These are phyloP conservation scores for Rhynchospora pubera DNA, from an alignment of 176 grass and related monocot genomes.

Conservation along the genomic window DNA sequence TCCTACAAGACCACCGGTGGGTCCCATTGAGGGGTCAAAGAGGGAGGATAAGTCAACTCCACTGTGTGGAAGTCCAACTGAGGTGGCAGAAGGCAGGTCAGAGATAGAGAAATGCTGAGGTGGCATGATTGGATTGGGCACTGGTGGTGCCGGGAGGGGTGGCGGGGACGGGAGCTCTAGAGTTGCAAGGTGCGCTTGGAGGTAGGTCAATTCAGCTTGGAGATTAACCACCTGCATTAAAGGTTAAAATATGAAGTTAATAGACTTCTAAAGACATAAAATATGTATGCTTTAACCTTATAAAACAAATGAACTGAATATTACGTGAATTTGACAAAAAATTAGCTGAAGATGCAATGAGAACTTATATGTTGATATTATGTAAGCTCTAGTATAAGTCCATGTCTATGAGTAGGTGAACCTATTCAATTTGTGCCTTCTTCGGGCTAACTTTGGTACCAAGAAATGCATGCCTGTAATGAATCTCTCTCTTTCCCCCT, in stretches of 20 bases:
- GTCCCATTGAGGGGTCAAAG: conserved; percentile 47
- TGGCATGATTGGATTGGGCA: conserved; percentile 33
- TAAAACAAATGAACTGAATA: conserved; percentile 23
- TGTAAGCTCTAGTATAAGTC: not conserved
- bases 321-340: not conserved
- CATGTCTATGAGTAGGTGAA: not conserved
- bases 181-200: conserved; percentile 80
- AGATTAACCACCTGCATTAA: conserved; percentile 84
- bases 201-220: conserved; percentile 88
- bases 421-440: not conserved
- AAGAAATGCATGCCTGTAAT: conserved; percentile 23
- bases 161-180: conserved; percentile 79
- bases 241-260: not conserved
- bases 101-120: conserved; percentile 53
- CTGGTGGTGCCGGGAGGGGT: conserved; percentile 41
- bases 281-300: not conserved
- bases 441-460: not conserved
- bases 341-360: not conserved
- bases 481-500: not conserved
- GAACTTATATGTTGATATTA: not conserved
- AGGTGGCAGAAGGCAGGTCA: conserved; percentile 65
- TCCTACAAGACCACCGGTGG: conserved; percentile 29
- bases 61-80: conserved; percentile 39
- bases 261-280: not conserved
- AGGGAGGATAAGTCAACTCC: conserved; percentile 58